phyloP scores from a whole-genome alignment of 371 early-diverging fungal species.

The Actinomortierella wolfii region DNA sequence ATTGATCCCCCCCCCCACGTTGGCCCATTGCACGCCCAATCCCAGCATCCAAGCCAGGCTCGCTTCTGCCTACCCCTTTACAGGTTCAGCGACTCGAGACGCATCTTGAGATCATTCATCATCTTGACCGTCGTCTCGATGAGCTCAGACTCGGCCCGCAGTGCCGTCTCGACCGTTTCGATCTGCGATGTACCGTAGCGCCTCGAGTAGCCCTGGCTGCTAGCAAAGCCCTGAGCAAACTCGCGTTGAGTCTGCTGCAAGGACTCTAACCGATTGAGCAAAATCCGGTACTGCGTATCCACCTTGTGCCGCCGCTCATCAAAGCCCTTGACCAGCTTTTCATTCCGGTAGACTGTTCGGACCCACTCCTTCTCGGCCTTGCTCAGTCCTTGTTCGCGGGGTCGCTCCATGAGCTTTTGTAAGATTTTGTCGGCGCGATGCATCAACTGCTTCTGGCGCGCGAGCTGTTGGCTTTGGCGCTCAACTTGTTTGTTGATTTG shows the following conservation, averaged over 20 bases:
- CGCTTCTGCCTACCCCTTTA: no score
- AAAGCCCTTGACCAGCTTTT: conserved; percentile 19
- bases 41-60: no score
- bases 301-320: conserved; percentile 27
- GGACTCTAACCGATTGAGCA: conserved; percentile 17
- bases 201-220: neutral
- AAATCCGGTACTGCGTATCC: conserved; percentile 24
- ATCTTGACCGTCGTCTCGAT: conserved; percentile 34
- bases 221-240: neutral
- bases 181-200: conserved; percentile 27
- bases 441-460: conserved; percentile 21
- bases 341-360: conserved; percentile 16
- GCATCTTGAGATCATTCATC: conserved; percentile 17
- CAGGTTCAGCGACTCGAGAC: conserved; percentile 16
- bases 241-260: conserved; percentile 5
- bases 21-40: no score
- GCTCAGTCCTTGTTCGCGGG: conserved; percentile 31
- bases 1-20: no score
- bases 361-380: conserved; percentile 37
- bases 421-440: conserved; percentile 30
- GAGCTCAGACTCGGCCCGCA: conserved; percentile 13
- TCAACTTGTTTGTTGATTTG: conserved; percentile 22
- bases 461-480: conserved; percentile 20
- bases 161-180: conserved; percentile 12
- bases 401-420: conserved; percentile 29